Evolutionary conservation across 345 rosid species (phyloP).

Genomic region (Linum trigynum): DNA sequence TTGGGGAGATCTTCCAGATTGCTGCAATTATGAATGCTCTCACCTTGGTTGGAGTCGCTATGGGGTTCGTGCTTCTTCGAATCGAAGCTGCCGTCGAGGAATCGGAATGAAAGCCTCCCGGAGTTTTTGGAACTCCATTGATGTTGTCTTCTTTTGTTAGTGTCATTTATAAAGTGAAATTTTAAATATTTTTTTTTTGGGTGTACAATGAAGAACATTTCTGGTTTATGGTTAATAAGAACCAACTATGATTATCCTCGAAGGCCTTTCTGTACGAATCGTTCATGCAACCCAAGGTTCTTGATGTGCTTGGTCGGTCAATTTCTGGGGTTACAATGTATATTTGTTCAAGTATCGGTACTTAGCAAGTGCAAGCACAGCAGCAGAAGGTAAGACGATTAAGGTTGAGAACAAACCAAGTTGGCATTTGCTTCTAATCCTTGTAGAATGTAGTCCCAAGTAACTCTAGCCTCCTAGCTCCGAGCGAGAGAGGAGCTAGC

Average conservation of each 20-base stretch:
- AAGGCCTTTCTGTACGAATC: constrained; percentile 24
- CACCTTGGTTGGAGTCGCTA: constrained; percentile 47
- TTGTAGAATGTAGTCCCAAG: no score
- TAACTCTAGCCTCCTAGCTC: no score
- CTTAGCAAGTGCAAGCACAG: constrained; percentile 61
- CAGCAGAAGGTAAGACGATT: constrained; percentile 27
- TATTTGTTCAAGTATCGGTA: constrained; percentile 36
- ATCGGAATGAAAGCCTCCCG: constrained; percentile 26
- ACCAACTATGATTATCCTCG: no score
- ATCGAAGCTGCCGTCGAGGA: constrained; percentile 50
- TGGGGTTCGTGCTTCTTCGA: constrained; percentile 53
- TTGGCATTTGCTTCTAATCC: constrained; percentile 87
- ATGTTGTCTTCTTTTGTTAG: background rate
- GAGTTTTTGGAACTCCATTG: background rate
- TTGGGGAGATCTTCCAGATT: constrained; percentile 45
- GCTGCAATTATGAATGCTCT: constrained; percentile 55
- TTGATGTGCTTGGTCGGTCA: no score
- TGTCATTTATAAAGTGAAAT: background rate
- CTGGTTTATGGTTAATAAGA: background rate
- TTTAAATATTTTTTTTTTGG: background rate
- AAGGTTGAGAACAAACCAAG: constrained; percentile 35
- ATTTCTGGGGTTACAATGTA: constrained; percentile 20
- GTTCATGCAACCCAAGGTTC: constrained; percentile 5
- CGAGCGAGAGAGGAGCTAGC: constrained; percentile 98
- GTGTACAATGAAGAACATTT: background rate